Evolutionary conservation across 352 stramenopile species (phyloP), one percentile per base, ranked within the genome.

Genomic region (Pelagophyceae sp.): DNA sequence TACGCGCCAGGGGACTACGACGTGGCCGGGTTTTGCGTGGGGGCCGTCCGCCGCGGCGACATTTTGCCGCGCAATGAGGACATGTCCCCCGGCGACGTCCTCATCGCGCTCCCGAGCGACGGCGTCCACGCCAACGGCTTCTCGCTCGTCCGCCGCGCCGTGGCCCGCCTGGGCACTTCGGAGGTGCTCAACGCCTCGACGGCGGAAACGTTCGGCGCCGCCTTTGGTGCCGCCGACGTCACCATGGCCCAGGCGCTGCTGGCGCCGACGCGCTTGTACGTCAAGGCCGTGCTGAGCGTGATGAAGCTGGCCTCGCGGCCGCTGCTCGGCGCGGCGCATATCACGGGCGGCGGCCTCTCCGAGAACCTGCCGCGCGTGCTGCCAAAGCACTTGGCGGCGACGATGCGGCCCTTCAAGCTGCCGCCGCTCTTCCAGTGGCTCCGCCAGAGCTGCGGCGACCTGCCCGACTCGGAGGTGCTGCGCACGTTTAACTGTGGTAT

Each of bases 401-500:
- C 96, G 78, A 95, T 99, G 76, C 92, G 96, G 60, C 81, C 81
- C 23, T 85, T 89, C 79, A 94, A 92, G 67, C 88, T 99, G 75
- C 93, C 95, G 51, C 88, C 88, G 65, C 93, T 99, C 40, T 99
- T 99, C 86, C 93, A 96, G 83, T 99, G 96, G 96, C 89, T 99
- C 81, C 92, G 97, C 82, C 84, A 94, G 83, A 82, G 77, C 29
- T 90, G 87, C 79, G 86, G 85, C 23, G 72, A 78, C 83, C 84
- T 98, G 25, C 93, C 94, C 65, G 94, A 98, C 79, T 85, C 87
- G 33, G 95, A 99, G 86, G 91, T 99, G 80, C 87, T 96, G 25
- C 88, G 94, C 67, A 99, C 96, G 71, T 98, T 99, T 86, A 99
- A 99, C 85, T 98, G 93, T 84, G 96, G 96, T 77, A 94, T 99